A percentile compares a stretch with the other conserved stretches of the same genome.
Evolutionary conservation across 208 protist species (phyloP).

Genomic region (Trichomonas tenax): DNA sequence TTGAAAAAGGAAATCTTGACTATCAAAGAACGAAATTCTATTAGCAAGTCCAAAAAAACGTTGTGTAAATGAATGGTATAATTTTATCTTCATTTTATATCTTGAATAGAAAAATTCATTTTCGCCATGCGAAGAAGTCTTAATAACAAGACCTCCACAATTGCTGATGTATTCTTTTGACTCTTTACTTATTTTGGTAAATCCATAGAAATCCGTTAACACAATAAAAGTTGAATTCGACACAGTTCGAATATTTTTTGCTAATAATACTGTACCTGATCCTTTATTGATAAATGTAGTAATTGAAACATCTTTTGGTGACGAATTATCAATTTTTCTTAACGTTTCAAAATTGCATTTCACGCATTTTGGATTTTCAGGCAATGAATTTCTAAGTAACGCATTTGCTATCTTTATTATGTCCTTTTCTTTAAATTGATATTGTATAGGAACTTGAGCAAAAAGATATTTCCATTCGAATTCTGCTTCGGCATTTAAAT

Average conservation of each 20-base stretch:
- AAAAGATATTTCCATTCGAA: too few species aligned
- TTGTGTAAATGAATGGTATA: background rate
- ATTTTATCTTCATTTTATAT: background rate
- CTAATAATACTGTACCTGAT: background rate
- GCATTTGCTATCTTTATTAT: background rate
- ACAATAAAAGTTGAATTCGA: background rate
- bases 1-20: background rate
- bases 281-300: background rate
- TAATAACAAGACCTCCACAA: background rate
- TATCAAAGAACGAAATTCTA: background rate
- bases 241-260: background rate
- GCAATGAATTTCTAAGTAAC: background rate
- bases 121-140: background rate
- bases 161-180: background rate
- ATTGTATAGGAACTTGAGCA: too few species aligned
- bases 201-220: background rate
- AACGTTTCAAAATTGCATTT: background rate
- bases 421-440: background rate
- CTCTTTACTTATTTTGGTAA: background rate
- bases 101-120: background rate
- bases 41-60: background rate
- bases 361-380: background rate
- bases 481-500: too few species aligned
- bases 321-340: background rate
- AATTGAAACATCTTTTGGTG: background rate